These are phyloP conservation scores for Lactarius evosmus DNA, from an alignment of 768 basidiomycete genomes.

Conservation along the genomic window DNA sequence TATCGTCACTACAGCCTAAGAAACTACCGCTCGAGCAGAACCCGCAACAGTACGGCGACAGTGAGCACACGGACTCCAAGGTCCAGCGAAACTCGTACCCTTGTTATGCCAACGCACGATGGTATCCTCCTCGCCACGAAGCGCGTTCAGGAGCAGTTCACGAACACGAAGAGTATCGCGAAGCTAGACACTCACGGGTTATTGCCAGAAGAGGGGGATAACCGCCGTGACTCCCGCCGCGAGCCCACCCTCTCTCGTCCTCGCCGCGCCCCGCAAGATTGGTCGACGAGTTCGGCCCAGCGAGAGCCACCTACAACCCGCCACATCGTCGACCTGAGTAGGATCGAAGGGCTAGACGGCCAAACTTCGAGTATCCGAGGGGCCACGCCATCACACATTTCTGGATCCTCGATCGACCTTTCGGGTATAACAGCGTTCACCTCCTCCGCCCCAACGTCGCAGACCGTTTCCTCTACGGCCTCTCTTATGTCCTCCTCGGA, in stretches of 20 bases:
- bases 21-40: slow-evolving; percentile 24
- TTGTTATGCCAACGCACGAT: slow-evolving; percentile 21
- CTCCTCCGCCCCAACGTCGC: neutral
- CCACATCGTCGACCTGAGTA: slow-evolving; percentile 17
- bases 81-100: slow-evolving; percentile 8
- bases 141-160: slow-evolving; percentile 66
- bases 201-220: slow-evolving; percentile 14
- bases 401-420: neutral
- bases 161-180: slow-evolving; percentile 31
- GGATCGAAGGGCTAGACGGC: slow-evolving; percentile 15
- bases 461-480: neutral
- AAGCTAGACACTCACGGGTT: slow-evolving; percentile 14
- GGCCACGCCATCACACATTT: neutral
- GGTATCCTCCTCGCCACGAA: slow-evolving; percentile 66
- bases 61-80: slow-evolving; percentile 27
- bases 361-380: neutral
- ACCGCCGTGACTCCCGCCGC: slow-evolving; percentile 9
- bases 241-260: neutral
- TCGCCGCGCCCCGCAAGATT: slow-evolving; percentile 5
- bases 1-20: slow-evolving; percentile 55
- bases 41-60: slow-evolving; percentile 29
- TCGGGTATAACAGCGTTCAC: neutral
- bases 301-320: neutral
- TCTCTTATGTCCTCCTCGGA: neutral
- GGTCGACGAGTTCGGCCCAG: neutral